Evolutionary conservation across 106 monocot species (phyloP), one percentile per base, ranked within the genome.

Genomic region (Allium cepa): DNA sequence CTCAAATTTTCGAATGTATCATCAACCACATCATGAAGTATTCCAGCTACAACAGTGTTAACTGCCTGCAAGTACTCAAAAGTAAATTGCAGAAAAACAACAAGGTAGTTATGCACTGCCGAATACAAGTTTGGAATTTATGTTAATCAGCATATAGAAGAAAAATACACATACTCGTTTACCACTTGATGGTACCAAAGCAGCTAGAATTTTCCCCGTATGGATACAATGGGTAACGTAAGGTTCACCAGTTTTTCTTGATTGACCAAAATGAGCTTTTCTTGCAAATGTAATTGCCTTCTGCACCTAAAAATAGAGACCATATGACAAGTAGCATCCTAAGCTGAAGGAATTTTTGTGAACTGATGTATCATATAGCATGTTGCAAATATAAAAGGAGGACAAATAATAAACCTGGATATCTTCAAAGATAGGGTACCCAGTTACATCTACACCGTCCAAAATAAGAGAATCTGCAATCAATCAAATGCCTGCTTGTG

Each of bases 11-110:
- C 91, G 50, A 83, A 62, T 62, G 95, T 96, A 55, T 96, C 95
- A 82, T 96, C 95, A 71, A 91, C 76, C 46, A 96, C 95, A 88
- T 96, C 95, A 82, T 96, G 95, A 64, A 91, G 95, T 76, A 96
- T 91, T 59, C 95, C 95, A 71, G 95, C 95, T 53, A 96, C 81
- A 80, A 96, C 83, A 46, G 95, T 96, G 68, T 91, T 81, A 47
- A 96, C 75, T 73, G 95, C 95, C 95, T 96, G 72, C 22, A 71
- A 56, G 9, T 6, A 9, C 12, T 7, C 46, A 64, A 28, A 28
- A 61, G 60, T 13, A 12, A 67, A 62, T 18, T 28, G 50, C 52
- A 53, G 14, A 63, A 64, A 46, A 2, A 71, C 15, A 64, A 18
- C 17, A 51, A 52, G 15, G 28, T 67, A 8, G 22, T 27, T 66